A percentile compares a stretch with the other conserved stretches of the same genome.
These are phyloP conservation scores for Penicillium sp. DNA, from an alignment of 2,329 filamentous ascomycete genomes.

Conservation along the genomic window DNA sequence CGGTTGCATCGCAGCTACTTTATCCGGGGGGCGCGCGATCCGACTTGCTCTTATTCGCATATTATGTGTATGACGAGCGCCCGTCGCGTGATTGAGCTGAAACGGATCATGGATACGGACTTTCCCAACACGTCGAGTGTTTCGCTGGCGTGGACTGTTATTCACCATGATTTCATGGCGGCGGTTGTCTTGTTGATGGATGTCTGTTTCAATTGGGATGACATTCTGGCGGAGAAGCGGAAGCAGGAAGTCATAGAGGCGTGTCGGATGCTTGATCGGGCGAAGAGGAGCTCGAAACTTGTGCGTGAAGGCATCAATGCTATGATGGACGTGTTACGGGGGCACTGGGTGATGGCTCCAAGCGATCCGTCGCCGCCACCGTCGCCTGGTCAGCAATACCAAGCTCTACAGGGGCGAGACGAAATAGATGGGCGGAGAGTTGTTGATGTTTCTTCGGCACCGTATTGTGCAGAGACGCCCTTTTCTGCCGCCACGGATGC, in stretches of 20 bases:
- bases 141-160: constrained; percentile 29
- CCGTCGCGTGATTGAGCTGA: constrained; percentile 34
- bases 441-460: not conserved
- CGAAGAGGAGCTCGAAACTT: constrained; percentile 28
- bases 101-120: constrained; percentile 31
- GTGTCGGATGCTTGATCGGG: constrained; percentile 35
- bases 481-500: constrained; percentile 2
- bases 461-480: not conserved
- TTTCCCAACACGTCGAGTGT: constrained; percentile 23
- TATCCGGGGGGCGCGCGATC: constrained; percentile 32
- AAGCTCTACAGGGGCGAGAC: not conserved
- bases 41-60: constrained; percentile 35
- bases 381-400: not conserved
- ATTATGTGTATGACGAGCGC: constrained; percentile 36
- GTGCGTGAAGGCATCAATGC: constrained; percentile 33
- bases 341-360: constrained; percentile 25
- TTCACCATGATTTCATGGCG: constrained; percentile 41
- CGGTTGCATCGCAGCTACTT: constrained; percentile 40
- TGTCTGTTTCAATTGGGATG: constrained; percentile 38
- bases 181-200: constrained; percentile 38
- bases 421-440: not conserved
- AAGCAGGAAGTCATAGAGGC: constrained; percentile 35
- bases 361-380: not conserved
- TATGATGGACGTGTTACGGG: constrained; percentile 33
- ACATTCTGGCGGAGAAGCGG: constrained; percentile 32